A percentile compares a stretch with the other conserved stretches of the same genome.
These are phyloP conservation scores for Dryas alaskensis DNA, from an alignment of 306 rosid species.

Conservation along the genomic window DNA sequence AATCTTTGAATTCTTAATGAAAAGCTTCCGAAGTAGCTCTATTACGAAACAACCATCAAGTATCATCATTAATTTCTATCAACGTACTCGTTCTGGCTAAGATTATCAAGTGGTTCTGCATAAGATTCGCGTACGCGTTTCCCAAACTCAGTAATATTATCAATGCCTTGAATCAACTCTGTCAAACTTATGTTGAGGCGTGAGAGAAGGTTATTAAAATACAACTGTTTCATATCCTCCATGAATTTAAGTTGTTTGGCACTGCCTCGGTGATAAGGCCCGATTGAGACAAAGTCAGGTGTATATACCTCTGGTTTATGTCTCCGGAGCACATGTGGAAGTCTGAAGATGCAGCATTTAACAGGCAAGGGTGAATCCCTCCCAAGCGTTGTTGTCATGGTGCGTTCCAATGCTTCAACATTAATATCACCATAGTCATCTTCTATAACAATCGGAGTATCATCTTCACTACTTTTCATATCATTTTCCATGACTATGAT, in stretches of 20 bases:
- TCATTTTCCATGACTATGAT: no score
- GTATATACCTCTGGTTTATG: background rate
- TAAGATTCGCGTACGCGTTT: background rate
- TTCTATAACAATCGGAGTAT: no score
- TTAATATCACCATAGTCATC: no score
- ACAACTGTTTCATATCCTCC: constrained; percentile 10
- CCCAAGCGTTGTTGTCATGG: background rate
- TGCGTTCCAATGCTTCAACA: background rate
- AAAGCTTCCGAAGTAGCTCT: constrained; percentile 23
- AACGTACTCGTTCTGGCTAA: background rate
- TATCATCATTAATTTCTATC: constrained; percentile 21
- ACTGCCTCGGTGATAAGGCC: constrained; percentile 9
- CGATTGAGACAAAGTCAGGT: constrained; percentile 18
- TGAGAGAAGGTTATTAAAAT: background rate
- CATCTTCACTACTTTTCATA: no score
- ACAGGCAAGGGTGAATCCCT: background rate
- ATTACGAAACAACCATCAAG: constrained; percentile 37
- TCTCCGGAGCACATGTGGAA: background rate
- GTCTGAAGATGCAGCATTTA: constrained; percentile 27
- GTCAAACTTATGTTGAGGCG: background rate
- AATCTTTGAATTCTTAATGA: background rate
- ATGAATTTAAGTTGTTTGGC: background rate
- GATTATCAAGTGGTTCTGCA: background rate
- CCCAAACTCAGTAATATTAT: background rate
- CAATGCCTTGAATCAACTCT: background rate